Conservation (phyloP, 805 yeast genomes). For the Clavispora santaluciae region DNA sequence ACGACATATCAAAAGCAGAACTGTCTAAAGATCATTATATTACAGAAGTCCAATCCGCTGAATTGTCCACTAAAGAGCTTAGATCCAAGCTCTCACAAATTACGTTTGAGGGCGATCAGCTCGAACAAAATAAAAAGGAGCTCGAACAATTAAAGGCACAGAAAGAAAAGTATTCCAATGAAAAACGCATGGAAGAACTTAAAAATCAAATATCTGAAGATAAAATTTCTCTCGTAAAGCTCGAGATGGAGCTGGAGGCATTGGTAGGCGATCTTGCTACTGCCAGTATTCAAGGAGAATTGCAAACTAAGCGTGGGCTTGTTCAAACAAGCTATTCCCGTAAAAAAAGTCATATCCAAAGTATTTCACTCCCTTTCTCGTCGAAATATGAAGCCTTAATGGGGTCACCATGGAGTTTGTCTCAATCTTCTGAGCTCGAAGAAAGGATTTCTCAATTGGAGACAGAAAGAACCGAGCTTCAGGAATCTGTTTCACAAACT, state of each 20-base stretch:
- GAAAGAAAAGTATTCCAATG: constrained; percentile 15
- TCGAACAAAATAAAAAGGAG: constrained; percentile 42
- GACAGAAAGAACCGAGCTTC: background rate
- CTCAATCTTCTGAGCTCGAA: constrained; percentile 4
- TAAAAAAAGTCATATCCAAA: background rate
- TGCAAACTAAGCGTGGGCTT: background rate
- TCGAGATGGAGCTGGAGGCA: constrained; percentile 44
- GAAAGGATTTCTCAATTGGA: background rate
- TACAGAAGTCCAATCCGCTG: constrained; percentile 35
- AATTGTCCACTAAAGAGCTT: constrained; percentile 32
- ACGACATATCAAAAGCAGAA: constrained; percentile 33
- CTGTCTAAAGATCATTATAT: constrained; percentile 39
- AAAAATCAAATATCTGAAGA: constrained; percentile 31
- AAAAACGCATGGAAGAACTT: constrained; percentile 18
- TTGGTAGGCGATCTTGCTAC: constrained; percentile 46
- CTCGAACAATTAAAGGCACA: constrained; percentile 36
- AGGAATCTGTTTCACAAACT: background rate
- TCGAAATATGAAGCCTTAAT: background rate
- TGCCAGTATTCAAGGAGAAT: constrained; percentile 26
- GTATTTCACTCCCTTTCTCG: background rate
- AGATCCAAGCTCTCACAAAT: constrained; percentile 35
- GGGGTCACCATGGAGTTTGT: background rate
- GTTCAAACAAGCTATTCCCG: background rate
- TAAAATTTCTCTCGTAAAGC: constrained; percentile 28
- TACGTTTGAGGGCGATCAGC: constrained; percentile 40